phyloP scores from a whole-genome alignment of 1,284 basidiomycete species.

The Moniliella sp. region DNA sequence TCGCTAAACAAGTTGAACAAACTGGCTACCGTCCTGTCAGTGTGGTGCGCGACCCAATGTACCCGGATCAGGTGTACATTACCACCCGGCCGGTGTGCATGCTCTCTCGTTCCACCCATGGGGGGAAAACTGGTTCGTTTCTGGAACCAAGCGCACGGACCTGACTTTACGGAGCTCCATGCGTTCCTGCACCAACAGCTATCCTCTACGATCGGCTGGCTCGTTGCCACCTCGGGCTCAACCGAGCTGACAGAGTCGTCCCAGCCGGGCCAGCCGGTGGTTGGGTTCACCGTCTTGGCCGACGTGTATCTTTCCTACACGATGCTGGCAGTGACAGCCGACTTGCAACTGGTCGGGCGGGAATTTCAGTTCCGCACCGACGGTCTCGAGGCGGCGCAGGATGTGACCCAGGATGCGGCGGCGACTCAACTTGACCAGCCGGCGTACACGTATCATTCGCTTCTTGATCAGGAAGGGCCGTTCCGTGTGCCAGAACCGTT shows the following conservation, averaged over 20 bases:
- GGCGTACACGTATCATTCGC: constrained; percentile 8
- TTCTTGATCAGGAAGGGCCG: constrained; percentile 12
- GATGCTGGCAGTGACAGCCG: constrained; percentile 57
- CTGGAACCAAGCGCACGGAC: background rate
- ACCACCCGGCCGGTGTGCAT: constrained; percentile 71
- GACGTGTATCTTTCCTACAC: constrained; percentile 68
- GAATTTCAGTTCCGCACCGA: constrained; percentile 33
- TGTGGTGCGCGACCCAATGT: constrained; percentile 57
- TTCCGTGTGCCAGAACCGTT: constrained; percentile 14
- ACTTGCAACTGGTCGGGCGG: constrained; percentile 51
- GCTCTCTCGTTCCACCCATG: constrained; percentile 50
- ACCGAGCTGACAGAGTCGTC: background rate
- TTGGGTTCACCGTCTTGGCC: constrained; percentile 8
- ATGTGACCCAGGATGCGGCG: no score
- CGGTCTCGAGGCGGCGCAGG: no score
- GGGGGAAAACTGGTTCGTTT: constrained; percentile 18
- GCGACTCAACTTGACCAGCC: no score
- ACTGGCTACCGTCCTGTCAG: constrained; percentile 38
- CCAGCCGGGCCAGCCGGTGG: constrained; percentile 2
- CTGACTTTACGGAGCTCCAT: background rate
- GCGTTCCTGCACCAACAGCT: background rate
- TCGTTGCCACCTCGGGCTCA: constrained; percentile 7
- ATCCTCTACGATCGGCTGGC: constrained; percentile 5
- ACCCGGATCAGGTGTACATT: constrained; percentile 59
- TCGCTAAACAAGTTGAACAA: constrained; percentile 35